Evolutionary conservation across 1,284 basidiomycete species (phyloP), one percentile per base, ranked within the genome.

Genomic region (Boletus subluridellus): DNA sequence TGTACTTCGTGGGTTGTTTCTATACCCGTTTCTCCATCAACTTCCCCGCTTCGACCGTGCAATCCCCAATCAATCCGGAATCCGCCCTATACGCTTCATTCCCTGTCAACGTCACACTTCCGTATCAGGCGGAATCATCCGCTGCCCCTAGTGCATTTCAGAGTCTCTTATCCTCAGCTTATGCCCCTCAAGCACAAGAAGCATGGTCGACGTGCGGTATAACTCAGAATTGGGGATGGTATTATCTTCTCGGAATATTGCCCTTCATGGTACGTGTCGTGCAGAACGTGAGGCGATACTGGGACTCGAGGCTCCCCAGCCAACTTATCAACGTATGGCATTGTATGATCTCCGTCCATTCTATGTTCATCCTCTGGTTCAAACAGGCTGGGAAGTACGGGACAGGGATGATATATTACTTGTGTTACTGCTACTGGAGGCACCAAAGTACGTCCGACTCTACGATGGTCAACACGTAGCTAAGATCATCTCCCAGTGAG

Each of bases 261-360:
- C 92, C 93, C 0, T 79, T 89, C 15, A 57, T 90, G 1, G 77
- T 86, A 37, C 93, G 95, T 76, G 71, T 95, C 48, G 78, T 91
- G 12, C 95, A 98, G 72, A 94, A 92, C 72, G 67, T 96, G 45
- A 89, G 88, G 66, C 92, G 95, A 78, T 98, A 87, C 72, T 74
- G 74, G 41, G 95, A 97, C 71, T 92, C 90, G 9, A 76, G 78
- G 45, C 75, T 90, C 34, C 67, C 77, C 32, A 89, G 89, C 0
- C 94, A 98, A 78, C 76, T 98, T 35, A 83, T 97, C 70, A 98
- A 98, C 63, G 93, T 90, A 55, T 60, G 82, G 8, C 24, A 47
- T 74, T 46, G n/a, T 44, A 37, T 38, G 1, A 15, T 55, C 26
- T 28, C 14, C 32, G 4, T 45, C n/a, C 24, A 15, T 60, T 41